phyloP scores from a whole-genome alignment of 2,329 filamentous ascomycete genomes.

The Fusarium tjaetaba region DNA sequence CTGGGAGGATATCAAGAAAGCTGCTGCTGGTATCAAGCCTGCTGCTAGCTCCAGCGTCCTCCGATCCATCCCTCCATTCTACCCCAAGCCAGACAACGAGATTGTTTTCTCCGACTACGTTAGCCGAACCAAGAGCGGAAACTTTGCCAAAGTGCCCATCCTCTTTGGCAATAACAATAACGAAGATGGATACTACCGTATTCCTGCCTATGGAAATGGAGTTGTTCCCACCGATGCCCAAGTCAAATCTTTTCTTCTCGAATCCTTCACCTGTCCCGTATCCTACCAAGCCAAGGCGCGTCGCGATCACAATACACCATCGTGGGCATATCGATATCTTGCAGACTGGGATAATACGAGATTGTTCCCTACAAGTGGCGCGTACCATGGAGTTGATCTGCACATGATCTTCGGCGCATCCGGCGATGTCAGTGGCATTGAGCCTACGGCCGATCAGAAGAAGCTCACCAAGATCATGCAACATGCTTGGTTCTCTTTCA shows the following conservation, averaged over 20 bases:
- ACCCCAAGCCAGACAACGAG: conserved; percentile 53
- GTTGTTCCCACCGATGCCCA: conserved; percentile 51
- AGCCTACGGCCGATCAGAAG: conserved; percentile 44
- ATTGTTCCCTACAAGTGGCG: conserved; percentile 56
- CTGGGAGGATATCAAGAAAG: conserved; percentile 50
- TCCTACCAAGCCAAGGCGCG: conserved; percentile 51
- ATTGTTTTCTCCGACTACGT: conserved; percentile 55
- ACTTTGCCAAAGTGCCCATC: conserved; percentile 54
- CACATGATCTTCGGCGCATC: conserved; percentile 59
- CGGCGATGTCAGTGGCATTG: conserved; percentile 51
- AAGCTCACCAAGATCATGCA: conserved; percentile 51
- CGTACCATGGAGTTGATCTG: conserved; percentile 60
- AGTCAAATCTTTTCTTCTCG: conserved; percentile 53
- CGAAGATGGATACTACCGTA: conserved; percentile 59
- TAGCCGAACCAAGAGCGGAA: conserved; percentile 45
- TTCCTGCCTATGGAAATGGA: conserved; percentile 53
- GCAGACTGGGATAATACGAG: conserved; percentile 61
- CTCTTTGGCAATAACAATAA: conserved; percentile 56
- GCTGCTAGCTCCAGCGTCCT: conserved; percentile 48
- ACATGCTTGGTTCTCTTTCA: conserved; percentile 54
- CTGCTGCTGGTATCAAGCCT: conserved; percentile 49
- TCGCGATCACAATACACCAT: conserved; percentile 46
- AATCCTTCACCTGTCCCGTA: conserved; percentile 59
- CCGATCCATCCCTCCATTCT: conserved; percentile 52
- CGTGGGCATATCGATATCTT: conserved; percentile 59